Evolutionary conservation across 345 rosid genomes (phyloP).

Genomic region (thale cress (Arabidopsis thaliana)): TAIR10.1 NC_003074.8:18143001-18143500

Average conservation of each 20-base stretch:
- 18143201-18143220: conserved; percentile 44
- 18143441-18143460: conserved; percentile 79
- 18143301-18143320: neutral
- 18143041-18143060: conserved; percentile 82
- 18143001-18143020: conserved; percentile 85
- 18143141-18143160: neutral
- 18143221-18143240: conserved; percentile 45
- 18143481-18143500: conserved; percentile 1
- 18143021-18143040: conserved; percentile 76
- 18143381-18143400: conserved; percentile 91
- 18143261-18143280: neutral
- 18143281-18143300: neutral
- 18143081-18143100: neutral
- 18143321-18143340: too few species aligned
- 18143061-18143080: conserved; percentile 9
- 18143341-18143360: neutral
- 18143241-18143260: conserved; percentile 43
- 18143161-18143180: conserved; percentile 27
- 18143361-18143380: neutral
- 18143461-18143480: conserved; percentile 70
- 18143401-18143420: conserved; percentile 97
- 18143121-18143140: neutral
- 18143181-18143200: conserved; percentile 43
- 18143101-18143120: neutral
- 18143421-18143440: conserved; percentile 78